Evolutionary conservation across 1,284 basidiomycete genomes (phyloP).

Genomic region (Malassezia nana): DNA sequence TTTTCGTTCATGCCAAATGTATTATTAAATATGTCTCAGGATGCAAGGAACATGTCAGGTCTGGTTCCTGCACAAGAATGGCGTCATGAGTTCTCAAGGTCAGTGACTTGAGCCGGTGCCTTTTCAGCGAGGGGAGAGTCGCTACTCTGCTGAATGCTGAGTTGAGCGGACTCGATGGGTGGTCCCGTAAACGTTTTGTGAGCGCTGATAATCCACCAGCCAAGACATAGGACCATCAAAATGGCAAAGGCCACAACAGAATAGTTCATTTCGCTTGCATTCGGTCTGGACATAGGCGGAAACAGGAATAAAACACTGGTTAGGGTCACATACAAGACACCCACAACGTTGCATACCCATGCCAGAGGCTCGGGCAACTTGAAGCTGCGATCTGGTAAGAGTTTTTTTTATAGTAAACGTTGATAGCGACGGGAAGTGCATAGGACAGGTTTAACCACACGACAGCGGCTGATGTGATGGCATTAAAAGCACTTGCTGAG

Average conservation of each 20-base stretch:
- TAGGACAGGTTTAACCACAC: conserved; percentile 52
- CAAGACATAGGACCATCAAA: conserved; percentile 19
- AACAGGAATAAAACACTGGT: conserved; percentile 53
- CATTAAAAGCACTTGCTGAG: conserved; percentile 53
- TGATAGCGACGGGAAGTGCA: conserved; percentile 48
- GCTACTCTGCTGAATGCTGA: background rate
- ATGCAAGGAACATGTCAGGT: too few species aligned
- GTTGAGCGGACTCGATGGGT: background rate
- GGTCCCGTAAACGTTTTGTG: conserved; percentile 25
- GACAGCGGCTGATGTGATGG: conserved; percentile 50
- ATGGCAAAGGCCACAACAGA: conserved; percentile 43
- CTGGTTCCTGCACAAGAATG: too few species aligned
- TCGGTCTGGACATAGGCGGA: conserved; percentile 50
- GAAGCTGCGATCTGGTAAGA: background rate
- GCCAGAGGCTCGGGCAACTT: background rate
- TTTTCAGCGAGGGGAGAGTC: background rate
- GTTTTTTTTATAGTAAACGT: conserved; percentile 7
- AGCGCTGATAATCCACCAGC: conserved; percentile 26
- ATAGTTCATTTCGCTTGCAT: conserved; percentile 51
- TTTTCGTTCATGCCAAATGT: too few species aligned
- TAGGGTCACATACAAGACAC: conserved; percentile 49
- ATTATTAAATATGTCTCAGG: too few species aligned
- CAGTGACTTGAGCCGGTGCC: background rate
- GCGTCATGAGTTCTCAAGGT: too few species aligned
- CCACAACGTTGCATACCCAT: conserved; percentile 46